Evolutionary conservation across 2,329 filamentous ascomycete genomes (phyloP).

Genomic region (Penicillium sp.): DNA sequence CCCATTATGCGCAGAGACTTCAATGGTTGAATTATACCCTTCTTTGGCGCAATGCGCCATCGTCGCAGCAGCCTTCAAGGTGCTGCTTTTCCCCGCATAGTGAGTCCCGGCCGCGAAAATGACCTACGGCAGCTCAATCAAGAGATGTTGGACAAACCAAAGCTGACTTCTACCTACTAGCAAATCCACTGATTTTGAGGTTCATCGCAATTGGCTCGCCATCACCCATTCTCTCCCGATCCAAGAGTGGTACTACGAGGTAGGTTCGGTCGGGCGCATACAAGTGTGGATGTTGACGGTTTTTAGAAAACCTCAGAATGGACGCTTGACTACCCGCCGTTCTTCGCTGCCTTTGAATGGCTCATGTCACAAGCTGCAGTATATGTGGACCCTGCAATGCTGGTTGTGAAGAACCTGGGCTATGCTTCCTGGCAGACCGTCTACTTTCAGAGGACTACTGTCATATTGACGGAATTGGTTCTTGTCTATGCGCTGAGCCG

Average conservation of each 20-base stretch:
- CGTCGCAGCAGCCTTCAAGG: constrained; percentile 21
- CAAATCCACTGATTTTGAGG: constrained; percentile 98
- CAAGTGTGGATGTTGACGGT: background rate
- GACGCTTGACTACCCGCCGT: constrained; percentile 98
- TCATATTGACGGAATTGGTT: constrained; percentile 81
- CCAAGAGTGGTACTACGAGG: constrained; percentile 92
- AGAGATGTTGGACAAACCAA: background rate
- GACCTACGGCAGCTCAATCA: background rate
- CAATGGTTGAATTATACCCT: constrained; percentile 80
- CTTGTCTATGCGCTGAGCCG: constrained; percentile 79
- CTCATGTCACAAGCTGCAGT: constrained; percentile 77
- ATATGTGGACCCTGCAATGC: constrained; percentile 77
- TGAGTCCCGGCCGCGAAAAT: constrained; percentile 8
- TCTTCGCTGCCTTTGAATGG: constrained; percentile 98
- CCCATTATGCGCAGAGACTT: constrained; percentile 27
- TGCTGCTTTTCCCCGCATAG: constrained; percentile 25
- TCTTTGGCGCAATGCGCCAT: constrained; percentile 47
- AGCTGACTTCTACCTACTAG: constrained; percentile 49
- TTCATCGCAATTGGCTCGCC: constrained; percentile 97
- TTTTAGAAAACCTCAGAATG: constrained; percentile 87
- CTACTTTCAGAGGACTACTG: constrained; percentile 88
- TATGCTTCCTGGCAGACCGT: constrained; percentile 93
- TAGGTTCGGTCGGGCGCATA: constrained; percentile 32
- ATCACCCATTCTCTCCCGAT: constrained; percentile 87
- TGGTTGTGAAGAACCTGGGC: constrained; percentile 75